Conservation (phyloP, 768 basidiomycete species). For the Agrocybe pediades region DNA sequence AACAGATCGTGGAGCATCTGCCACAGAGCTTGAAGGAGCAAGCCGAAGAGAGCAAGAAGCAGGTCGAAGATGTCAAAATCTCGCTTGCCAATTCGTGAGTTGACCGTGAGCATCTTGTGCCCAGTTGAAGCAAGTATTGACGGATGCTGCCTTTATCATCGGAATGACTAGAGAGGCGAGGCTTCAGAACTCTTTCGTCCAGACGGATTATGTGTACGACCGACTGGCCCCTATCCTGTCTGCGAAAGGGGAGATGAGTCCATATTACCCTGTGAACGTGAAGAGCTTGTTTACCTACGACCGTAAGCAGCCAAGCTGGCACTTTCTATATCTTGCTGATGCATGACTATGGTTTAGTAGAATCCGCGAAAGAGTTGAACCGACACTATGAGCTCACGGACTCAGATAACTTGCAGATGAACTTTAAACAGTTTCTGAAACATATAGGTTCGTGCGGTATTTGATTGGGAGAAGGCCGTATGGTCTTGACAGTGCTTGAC, state of each 20-base stretch:
- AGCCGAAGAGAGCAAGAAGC: conserved; percentile 40
- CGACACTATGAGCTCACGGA: conserved; percentile 50
- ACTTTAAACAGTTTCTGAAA: conserved; percentile 56
- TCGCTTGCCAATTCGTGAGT: conserved; percentile 59
- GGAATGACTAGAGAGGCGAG: conserved; percentile 44
- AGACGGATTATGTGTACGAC: conserved; percentile 42
- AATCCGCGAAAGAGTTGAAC: conserved; percentile 41
- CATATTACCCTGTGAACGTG: conserved; percentile 50
- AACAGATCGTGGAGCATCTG: conserved; percentile 49
- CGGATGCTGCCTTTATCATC: neutral
- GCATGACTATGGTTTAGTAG: conserved; percentile 31
- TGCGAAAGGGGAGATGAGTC: conserved; percentile 47
- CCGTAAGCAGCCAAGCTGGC: conserved; percentile 40
- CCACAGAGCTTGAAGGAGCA: conserved; percentile 50
- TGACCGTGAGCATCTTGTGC: neutral
- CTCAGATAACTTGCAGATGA: conserved; percentile 41
- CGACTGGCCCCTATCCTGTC: conserved; percentile 47
- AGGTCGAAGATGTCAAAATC: conserved; percentile 43
- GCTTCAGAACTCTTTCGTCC: conserved; percentile 45
- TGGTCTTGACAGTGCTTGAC: neutral
- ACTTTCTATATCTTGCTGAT: neutral
- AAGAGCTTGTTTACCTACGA: conserved; percentile 54
- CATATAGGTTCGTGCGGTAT: conserved; percentile 44
- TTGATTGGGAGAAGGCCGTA: neutral
- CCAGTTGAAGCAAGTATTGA: neutral